These are phyloP conservation scores for Euphrasia confusa DNA, from an alignment of 257 asterid species.

Conservation along the genomic window DNA sequence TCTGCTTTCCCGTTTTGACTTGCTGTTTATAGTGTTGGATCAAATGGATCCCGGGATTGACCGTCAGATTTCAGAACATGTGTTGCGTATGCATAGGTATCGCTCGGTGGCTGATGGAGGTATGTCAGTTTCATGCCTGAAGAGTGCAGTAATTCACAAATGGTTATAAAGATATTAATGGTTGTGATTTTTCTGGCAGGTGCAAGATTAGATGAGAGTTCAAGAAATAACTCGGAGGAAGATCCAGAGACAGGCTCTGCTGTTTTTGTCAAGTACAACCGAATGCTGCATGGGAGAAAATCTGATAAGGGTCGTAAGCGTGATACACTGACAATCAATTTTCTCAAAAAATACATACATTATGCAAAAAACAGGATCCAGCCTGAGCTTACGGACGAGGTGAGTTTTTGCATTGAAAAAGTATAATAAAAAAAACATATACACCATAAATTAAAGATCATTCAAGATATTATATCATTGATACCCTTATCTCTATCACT, in stretches of 20 bases:
- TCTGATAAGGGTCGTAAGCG: constrained; percentile 50
- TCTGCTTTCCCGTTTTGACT: constrained; percentile 93
- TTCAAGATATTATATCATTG: background rate
- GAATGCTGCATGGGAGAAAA: constrained; percentile 78
- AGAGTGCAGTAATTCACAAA: too few relatives aligned
- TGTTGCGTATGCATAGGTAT: too few relatives aligned
- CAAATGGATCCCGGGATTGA: constrained; percentile 97
- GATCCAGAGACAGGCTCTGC: constrained; percentile 45
- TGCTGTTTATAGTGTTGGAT: constrained; percentile 91
- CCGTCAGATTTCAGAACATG: constrained; percentile 62
- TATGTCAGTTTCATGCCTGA: too few relatives aligned
- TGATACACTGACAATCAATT: constrained; percentile 76
- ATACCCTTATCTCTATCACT: background rate
- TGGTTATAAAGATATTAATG: too few relatives aligned
- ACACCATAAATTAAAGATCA: background rate
- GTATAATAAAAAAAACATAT: too few relatives aligned
- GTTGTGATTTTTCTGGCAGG: background rate
- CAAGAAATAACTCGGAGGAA: too few relatives aligned
- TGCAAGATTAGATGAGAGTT: too few relatives aligned
- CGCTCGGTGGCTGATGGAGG: too few relatives aligned
- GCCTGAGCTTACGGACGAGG: constrained; percentile 98
- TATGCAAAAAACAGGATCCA: constrained; percentile 81
- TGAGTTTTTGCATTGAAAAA: constrained; percentile 19
- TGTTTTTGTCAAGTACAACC: constrained; percentile 71
- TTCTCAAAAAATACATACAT: constrained; percentile 85